phyloP scores from a whole-genome alignment of 345 rosid genomes.

The Boechera stricta region DNA sequence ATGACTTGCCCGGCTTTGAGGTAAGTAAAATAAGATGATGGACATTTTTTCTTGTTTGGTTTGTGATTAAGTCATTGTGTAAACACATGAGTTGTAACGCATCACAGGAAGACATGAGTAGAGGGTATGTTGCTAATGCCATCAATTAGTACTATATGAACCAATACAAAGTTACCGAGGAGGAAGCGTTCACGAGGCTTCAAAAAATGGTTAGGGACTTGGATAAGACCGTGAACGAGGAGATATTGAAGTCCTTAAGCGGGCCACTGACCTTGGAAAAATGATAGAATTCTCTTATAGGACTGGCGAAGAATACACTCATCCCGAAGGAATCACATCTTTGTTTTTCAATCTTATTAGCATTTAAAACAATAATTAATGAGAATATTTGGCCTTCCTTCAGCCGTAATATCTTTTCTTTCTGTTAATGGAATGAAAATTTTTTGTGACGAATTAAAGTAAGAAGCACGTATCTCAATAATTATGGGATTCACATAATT shows the following conservation, averaged over 20 bases:
- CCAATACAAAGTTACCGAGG: neutral
- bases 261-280: neutral
- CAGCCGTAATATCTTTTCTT: too few species aligned
- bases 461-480: too few species aligned
- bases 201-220: neutral
- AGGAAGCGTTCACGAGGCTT: slow-evolving; percentile 1
- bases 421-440: too few species aligned
- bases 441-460: too few species aligned
- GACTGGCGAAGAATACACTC: neutral
- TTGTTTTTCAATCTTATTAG: neutral
- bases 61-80: neutral
- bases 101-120: too few species aligned
- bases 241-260: neutral
- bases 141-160: too few species aligned
- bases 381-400: too few species aligned
- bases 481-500: too few species aligned
- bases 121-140: too few species aligned
- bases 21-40: neutral
- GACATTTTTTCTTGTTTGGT: neutral
- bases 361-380: neutral
- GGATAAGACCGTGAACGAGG: neutral
- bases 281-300: neutral
- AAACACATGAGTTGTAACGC: too few species aligned
- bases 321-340: neutral
- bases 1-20: slow-evolving; percentile 20